Base-by-base conservation (phyloP, 345 rosid genomes). In the Durio zibethinus region DNA sequence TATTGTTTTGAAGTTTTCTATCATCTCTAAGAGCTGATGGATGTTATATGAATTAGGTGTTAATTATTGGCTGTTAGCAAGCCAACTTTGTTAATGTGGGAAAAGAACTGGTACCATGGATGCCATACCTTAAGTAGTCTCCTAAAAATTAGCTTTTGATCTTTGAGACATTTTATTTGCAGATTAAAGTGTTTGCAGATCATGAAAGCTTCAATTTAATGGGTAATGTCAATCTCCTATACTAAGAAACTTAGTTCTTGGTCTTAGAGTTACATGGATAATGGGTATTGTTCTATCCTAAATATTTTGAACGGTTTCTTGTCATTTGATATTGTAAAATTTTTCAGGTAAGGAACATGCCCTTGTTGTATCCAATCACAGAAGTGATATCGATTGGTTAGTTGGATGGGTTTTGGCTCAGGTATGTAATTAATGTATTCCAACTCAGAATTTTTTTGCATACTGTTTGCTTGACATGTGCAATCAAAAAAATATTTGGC, bases 391-490 rank as follows among this genome's bases (percentile, higher is more conserved):
- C 67, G 99, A 93, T 78, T 92, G 99, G 99, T 93, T 96, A 79
- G 92, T 96, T 60, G 99, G 99, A 77, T 96, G 98, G 98, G 75
- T 90, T 74, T 77, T 89, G 83, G 98, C 99, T 86, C 93, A 96
- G 99, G 99, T 96, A 68, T 77, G 66, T 80, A 50, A 36, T 42
- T 31, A 64, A 33, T 62, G 42, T 9, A 36, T 45, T 83, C 62
- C 74, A 53, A 29, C 48, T 60, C 31, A 78, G 2, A 62, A 9
- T 36, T 40, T 63, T 63, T 42, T 67, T 18, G 43, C 14, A 27
- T n/a, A 62, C 65, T 21, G 42, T 33, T 60, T 64, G 8, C 18
- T 4, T 31, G 45, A 29, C 57, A 76, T 42, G 56, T 53, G 11
- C 29, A 29, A 31, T 50, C 3, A 50, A 59, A 54, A 25, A 35